Evolutionary conservation across 768 basidiomycete species (phyloP), one percentile per base, ranked within the genome.

Genomic region (Hygrocybe coccinea): DNA sequence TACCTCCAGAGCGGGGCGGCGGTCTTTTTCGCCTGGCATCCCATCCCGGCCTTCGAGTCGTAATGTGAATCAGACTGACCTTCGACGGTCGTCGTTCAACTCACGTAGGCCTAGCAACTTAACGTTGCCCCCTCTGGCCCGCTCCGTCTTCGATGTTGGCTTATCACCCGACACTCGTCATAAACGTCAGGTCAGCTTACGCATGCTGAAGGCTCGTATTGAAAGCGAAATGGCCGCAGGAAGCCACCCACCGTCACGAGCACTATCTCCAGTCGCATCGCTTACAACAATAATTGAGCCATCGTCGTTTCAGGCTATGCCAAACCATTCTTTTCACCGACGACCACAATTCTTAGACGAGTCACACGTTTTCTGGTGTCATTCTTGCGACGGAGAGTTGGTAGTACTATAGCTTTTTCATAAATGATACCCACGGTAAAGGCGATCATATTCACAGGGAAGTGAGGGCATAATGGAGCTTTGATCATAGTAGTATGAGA

Each of bases 201-300:
- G 86, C 69, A 94, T 95, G 89, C 81, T 95, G 50, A 92, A 91
- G 65, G 91, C 89, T 19, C 83, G 91, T 43, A 94, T 94, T 62
- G 89, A 92, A 57, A 87, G 88, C 66, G 91, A 94, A 69, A 72
- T 78, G 17, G 82, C 78, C 14, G 71, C 41, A 11, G 46, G 49
- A 17, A 52, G 35, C 25, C 74, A 73, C 33, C 76, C 81, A 1
- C 71, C 77, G 3, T 82, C 82, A 17, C 74, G 84, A 49, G 74
- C 78, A 12, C 70, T 84, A 51, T 85, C 85, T 36, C 80, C 80
- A 21, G 76, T 80, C 29, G 78, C 78, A 25, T 78, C 75, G 33
- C 62, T 65, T 61, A 59, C 66, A 34, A 69, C 63, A 51, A 71
- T 66, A 47, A 59, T 50, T 59, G 69, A 68, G 61, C 69, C 64